These are phyloP conservation scores for Microstroma glucosiphilum DNA, from an alignment of 1,284 basidiomycete genomes.

Conservation along the genomic window DNA sequence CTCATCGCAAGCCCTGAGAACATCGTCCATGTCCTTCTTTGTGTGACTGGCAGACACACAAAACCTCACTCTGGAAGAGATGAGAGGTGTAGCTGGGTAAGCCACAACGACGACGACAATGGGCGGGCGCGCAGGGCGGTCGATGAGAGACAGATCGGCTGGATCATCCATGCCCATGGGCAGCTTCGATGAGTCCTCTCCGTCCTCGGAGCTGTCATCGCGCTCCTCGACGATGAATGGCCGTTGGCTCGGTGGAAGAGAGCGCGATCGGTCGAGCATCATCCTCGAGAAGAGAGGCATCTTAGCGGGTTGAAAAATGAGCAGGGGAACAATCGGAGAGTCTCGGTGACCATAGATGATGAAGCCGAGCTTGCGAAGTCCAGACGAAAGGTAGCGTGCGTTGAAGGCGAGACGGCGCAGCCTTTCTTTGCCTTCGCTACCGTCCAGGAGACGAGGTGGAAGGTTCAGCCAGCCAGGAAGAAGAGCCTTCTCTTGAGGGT, in stretches of 20 bases:
- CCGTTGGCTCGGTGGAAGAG: conserved; percentile 40
- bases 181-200: conserved; percentile 29
- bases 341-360: conserved; percentile 89
- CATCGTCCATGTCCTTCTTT: conserved; percentile 86
- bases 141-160: background rate
- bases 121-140: conserved; percentile 27
- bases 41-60: conserved; percentile 92
- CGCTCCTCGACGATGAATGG: conserved; percentile 14
- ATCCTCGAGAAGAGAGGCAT: conserved; percentile 46
- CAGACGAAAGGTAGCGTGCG: conserved; percentile 80
- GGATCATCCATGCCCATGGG: conserved; percentile 20
- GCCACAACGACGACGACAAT: conserved; percentile 47
- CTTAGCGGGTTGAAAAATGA: conserved; percentile 78
- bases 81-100: conserved; percentile 78
- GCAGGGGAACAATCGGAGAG: conserved; percentile 85
- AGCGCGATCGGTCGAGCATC: conserved; percentile 42
- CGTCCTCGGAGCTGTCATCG: conserved; percentile 21
- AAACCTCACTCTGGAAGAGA: conserved; percentile 84
- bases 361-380: conserved; percentile 86
- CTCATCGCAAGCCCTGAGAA: conserved; percentile 85
- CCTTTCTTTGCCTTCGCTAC: conserved; percentile 68
- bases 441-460: conserved; percentile 34
- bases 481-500: conserved; percentile 36
- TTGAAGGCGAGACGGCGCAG: conserved; percentile 90
- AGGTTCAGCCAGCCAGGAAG: conserved; percentile 43